Evolutionary conservation across 805 yeast genomes (phyloP).

Genomic region (Dipodascus geniculatus): DNA sequence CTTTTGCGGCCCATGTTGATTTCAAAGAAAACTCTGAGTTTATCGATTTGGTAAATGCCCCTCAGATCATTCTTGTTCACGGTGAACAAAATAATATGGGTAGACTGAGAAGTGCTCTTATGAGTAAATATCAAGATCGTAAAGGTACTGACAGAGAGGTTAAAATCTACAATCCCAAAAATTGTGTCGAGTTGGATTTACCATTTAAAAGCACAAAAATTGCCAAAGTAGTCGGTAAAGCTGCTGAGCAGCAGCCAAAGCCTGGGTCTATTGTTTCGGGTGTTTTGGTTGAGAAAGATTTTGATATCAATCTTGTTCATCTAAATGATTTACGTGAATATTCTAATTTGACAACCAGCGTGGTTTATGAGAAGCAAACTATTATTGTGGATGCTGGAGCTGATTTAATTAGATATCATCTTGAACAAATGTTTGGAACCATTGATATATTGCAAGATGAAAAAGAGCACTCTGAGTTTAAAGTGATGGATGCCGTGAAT

Average conservation of each 20-base stretch:
- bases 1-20: conserved; percentile 99
- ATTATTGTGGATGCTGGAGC: conserved; percentile 70
- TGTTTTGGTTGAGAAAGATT: conserved; percentile 81
- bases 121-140: conserved; percentile 71
- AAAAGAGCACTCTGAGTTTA: conserved; percentile 22
- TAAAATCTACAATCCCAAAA: conserved; percentile 82
- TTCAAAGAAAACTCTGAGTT: conserved; percentile 86
- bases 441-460: conserved; percentile 53
- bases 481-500: conserved; percentile 53
- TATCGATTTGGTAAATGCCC: conserved; percentile 78
- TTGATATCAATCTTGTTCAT: conserved; percentile 72
- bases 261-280: conserved; percentile 54
- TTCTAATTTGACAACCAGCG: conserved; percentile 75
- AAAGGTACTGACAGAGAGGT: conserved; percentile 85
- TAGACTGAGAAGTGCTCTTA: conserved; percentile 79
- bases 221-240: conserved; percentile 61
- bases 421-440: conserved; percentile 90
- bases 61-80: conserved; percentile 81
- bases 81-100: conserved; percentile 99
- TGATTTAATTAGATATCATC: conserved; percentile 75
- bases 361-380: conserved; percentile 71
- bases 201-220: conserved; percentile 74
- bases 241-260: conserved; percentile 38
- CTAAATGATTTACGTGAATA: conserved; percentile 82
- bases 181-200: conserved; percentile 68